Evolutionary conservation across 2,329 filamentous ascomycete genomes (phyloP), one percentile per base, ranked within the genome.

Genomic region (Colletotrichum viniferum): DNA sequence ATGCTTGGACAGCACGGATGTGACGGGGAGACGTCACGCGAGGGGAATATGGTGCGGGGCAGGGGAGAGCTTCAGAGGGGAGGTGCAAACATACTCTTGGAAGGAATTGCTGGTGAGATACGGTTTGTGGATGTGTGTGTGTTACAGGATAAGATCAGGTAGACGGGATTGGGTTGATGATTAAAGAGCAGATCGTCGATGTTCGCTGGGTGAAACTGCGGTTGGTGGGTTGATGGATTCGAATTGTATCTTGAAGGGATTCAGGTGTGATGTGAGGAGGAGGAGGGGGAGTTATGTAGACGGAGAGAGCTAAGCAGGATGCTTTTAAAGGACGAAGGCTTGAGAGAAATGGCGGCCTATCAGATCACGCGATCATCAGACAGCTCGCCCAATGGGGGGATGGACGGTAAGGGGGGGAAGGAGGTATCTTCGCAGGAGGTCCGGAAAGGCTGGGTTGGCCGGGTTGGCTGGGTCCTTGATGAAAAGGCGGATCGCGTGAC

Each of bases 401-500:
- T 61, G 66, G 16, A 48, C 26, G 30, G 28, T 30, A 65, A 71
- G 61, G 71, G 70, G 70, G 24, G 30, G 38, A 28, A 48, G 56
- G 61, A 63, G 32, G 61, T 63, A 63, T 63, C 61, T 43, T 63
- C 14, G 58, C 32, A 63, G 61, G 61, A 75, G 69, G 73, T 60
- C 73, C 63, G 69, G 73, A 58, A 55, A 61, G 62, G 61, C 72
- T 74, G 69, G 72, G 62, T 56, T 67, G 48, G n/a, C 21, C 30
- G 38, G 28, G 58, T 34, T 68, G 26, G 58, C 56, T 69, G 48
- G 43, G 36, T 36, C 48, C 43, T 67, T 30, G 55, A 69, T 71
- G 66, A 60, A 61, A 69, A 69, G 69, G 34, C 34, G 63, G 72
- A 79, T 78, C 78, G 78, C 78, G 78, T 79, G 78, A 79, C 78